Conservation (phyloP, 768 basidiomycete genomes). For the Lentinula guzmanii region DNA sequence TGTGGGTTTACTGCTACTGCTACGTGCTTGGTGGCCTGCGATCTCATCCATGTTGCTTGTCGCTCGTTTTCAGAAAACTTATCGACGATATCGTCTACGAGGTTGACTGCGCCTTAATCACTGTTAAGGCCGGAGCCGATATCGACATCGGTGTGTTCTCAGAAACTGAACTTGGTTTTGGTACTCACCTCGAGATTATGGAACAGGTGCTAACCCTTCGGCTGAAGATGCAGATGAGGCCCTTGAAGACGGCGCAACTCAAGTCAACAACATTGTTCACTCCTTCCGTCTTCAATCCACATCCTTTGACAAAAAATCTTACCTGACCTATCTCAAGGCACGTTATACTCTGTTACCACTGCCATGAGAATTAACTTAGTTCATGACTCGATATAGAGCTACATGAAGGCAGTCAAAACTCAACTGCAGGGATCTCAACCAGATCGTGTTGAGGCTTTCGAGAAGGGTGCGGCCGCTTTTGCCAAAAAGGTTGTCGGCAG, state of each 20-base stretch:
- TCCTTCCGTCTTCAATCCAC: constrained; percentile 87
- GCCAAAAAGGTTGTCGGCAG: constrained; percentile 87
- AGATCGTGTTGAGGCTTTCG: constrained; percentile 67
- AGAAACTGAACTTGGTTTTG: background rate
- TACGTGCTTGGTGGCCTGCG: background rate
- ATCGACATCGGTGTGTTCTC: constrained; percentile 77
- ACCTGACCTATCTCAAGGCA: constrained; percentile 77
- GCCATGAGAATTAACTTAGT: background rate
- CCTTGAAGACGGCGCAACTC: constrained; percentile 68
- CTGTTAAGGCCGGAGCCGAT: constrained; percentile 67
- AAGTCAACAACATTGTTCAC: constrained; percentile 87
- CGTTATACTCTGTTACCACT: constrained; percentile 8
- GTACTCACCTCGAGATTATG: background rate
- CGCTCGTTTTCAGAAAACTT: constrained; percentile 48
- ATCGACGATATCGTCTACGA: constrained; percentile 81
- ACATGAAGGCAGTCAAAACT: constrained; percentile 89
- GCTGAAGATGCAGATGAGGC: constrained; percentile 80
- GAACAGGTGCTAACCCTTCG: constrained; percentile 85
- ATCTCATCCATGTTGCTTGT: constrained; percentile 2
- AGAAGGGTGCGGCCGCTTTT: constrained; percentile 68
- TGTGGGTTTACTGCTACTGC: constrained; percentile 41
- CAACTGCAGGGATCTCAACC: constrained; percentile 49
- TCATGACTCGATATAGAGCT: constrained; percentile 42
- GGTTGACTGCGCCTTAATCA: constrained; percentile 73
- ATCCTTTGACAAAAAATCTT: constrained; percentile 88